These are phyloP conservation scores for Phytophthora meadii DNA, from an alignment of 352 stramenopile species.

Conservation along the genomic window DNA sequence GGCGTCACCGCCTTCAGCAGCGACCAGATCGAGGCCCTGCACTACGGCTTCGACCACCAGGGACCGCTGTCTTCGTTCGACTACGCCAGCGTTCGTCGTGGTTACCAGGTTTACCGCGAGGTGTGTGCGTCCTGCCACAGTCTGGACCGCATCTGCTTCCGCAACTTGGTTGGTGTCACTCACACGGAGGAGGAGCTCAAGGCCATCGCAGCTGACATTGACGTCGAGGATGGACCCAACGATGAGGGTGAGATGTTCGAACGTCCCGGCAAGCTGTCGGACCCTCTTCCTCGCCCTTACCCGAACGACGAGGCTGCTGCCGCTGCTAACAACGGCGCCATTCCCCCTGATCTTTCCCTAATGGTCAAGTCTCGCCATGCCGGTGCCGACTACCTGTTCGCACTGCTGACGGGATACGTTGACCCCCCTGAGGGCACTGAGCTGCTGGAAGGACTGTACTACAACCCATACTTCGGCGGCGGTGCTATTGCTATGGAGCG, in stretches of 20 bases:
- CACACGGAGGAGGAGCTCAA: conserved; percentile 95
- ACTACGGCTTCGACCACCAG: conserved; percentile 92
- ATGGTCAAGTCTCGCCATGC: conserved; percentile 97
- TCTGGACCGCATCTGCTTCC: conserved; percentile 97
- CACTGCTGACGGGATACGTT: conserved; percentile 97
- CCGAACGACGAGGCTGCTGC: conserved; percentile 97
- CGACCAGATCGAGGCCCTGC: conserved; percentile 85
- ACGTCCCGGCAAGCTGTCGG: conserved; percentile 96
- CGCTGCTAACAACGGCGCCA: conserved; percentile 97
- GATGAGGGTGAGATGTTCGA: conserved; percentile 99
- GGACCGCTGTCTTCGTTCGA: conserved; percentile 90
- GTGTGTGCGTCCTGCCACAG: conserved; percentile 98
- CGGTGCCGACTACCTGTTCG: conserved; percentile 98
- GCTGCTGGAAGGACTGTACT: conserved; percentile 91
- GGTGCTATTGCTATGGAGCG: conserved; percentile 98
- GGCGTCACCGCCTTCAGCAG: conserved; percentile 85
- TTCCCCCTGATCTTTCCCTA: conserved; percentile 97
- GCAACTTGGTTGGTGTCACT: conserved; percentile 98
- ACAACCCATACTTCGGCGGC: conserved; percentile 99
- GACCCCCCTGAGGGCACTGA: conserved; percentile 94
- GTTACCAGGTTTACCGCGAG: conserved; percentile 99
- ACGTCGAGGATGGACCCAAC: conserved; percentile 97
- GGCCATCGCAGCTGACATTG: conserved; percentile 93
- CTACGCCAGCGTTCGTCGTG: conserved; percentile 95
- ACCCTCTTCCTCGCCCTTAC: conserved; percentile 96